These are phyloP conservation scores for Chlamydomonas schloesseri DNA, from an alignment of 139 green algal genomes.

Conservation along the genomic window DNA sequence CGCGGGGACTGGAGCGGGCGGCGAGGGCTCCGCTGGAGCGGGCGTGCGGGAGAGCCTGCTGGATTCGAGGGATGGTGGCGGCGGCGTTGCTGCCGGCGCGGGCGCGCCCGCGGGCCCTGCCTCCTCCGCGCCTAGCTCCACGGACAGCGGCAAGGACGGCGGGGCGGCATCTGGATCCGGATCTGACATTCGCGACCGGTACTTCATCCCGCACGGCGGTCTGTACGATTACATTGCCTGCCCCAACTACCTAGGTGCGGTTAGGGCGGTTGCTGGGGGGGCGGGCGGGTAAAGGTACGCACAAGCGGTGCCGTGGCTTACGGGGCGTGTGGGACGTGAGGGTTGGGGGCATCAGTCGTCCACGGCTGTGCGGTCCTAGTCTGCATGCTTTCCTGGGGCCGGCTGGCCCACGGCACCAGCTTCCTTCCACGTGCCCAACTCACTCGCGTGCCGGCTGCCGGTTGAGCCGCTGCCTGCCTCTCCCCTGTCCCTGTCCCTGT, in stretches of 20 bases:
- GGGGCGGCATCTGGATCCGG: background rate
- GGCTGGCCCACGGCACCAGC: no score
- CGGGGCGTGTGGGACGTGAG: no score
- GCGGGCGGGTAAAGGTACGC: no score
- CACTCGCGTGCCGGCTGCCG: no score
- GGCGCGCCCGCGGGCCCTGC: no score
- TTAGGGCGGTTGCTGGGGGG: background rate
- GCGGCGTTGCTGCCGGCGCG: background rate
- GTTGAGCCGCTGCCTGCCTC: no score
- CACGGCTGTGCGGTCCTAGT: no score
- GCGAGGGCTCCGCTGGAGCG: background rate
- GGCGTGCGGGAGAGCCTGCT: background rate
- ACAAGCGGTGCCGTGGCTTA: no score
- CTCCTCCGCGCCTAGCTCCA: background rate
- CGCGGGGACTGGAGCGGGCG: background rate
- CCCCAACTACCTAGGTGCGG: constrained; percentile 36
- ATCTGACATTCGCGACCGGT: background rate
- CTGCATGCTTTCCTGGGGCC: no score
- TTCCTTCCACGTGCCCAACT: no score
- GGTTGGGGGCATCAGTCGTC: no score
- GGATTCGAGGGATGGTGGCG: background rate
- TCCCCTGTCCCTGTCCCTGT: no score
- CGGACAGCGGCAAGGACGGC: background rate
- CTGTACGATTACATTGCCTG: constrained; percentile 31
- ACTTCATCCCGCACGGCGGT: constrained; percentile 30